A percentile compares a stretch with the other conserved stretches of the same genome.
Evolutionary conservation across 176 grass and related monocot genomes (phyloP).

Genomic region (Bromus sterilis): DNA sequence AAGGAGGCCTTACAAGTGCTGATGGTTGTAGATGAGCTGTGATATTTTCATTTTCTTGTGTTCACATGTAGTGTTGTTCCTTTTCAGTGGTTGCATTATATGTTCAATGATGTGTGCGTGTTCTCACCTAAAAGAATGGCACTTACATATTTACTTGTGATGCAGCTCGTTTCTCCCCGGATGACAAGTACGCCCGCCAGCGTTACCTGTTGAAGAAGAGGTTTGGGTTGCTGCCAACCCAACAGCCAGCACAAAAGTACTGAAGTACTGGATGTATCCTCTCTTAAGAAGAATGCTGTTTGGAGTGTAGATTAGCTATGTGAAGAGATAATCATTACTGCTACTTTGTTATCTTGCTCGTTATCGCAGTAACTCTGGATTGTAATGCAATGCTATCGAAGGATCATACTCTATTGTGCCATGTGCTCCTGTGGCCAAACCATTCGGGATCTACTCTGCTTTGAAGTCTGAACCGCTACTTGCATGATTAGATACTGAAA

Average conservation of each 20-base stretch:
- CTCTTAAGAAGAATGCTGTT: neutral
- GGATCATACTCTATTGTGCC: neutral
- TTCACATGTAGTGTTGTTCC: neutral
- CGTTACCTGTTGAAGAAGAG: slow-evolving; percentile 82
- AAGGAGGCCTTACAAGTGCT: too few species aligned
- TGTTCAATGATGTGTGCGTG: neutral
- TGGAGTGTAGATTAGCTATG: slow-evolving; percentile 3
- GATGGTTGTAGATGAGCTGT: neutral
- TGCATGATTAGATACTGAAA: neutral
- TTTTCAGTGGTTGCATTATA: neutral
- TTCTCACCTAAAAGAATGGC: neutral
- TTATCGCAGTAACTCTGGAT: neutral
- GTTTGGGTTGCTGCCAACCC: slow-evolving; percentile 86
- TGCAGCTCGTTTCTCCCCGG: slow-evolving; percentile 92
- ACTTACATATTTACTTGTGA: neutral
- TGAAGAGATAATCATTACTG: neutral
- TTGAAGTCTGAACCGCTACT: neutral
- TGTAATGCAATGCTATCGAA: slow-evolving; percentile 11
- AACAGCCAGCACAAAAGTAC: slow-evolving; percentile 64
- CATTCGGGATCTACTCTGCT: neutral
- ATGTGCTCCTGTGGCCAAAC: neutral
- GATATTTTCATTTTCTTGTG: neutral
- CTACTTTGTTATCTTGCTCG: neutral
- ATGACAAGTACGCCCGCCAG: slow-evolving; percentile 78
- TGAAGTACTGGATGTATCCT: slow-evolving; percentile 20